These are phyloP conservation scores for Funneliformis geosporum DNA, from an alignment of 192 early-diverging fungal genomes.

Conservation along the genomic window DNA sequence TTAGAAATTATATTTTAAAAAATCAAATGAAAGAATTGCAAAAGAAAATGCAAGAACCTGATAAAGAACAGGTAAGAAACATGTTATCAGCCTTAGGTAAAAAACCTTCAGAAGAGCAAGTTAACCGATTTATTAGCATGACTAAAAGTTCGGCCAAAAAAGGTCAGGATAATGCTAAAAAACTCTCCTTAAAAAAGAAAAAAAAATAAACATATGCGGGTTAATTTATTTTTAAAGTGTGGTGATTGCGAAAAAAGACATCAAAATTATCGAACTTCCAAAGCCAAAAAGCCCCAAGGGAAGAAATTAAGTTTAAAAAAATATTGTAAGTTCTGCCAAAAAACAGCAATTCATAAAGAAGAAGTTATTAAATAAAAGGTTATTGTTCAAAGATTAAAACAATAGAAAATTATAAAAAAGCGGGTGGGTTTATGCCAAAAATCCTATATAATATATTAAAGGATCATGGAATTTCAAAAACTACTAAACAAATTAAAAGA, in stretches of 20 bases:
- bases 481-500: too few relatives aligned
- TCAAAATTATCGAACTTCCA: slow-evolving; percentile 25
- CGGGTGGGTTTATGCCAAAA: too few relatives aligned
- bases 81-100: neutral
- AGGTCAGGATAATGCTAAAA: too few relatives aligned
- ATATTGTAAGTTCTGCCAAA: slow-evolving; percentile 26
- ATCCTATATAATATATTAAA: too few relatives aligned
- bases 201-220: slow-evolving; percentile 17
- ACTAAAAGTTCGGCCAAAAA: too few relatives aligned
- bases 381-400: too few relatives aligned
- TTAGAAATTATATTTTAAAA: too few relatives aligned
- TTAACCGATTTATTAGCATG: neutral
- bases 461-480: too few relatives aligned
- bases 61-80: slow-evolving; percentile 18
- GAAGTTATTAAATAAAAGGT: slow-evolving; percentile 28
- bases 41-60: neutral
- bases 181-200: neutral
- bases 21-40: neutral
- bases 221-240: slow-evolving; percentile 17
- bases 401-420: too few relatives aligned
- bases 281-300: slow-evolving; percentile 19
- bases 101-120: neutral
- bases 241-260: slow-evolving; percentile 9
- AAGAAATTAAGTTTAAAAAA: slow-evolving; percentile 27
- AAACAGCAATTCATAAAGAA: slow-evolving; percentile 16